Evolutionary conservation across 164 flowering plant species (phyloP), one percentile per base, ranked within the genome.

Genomic region (Umbilicus rupestris): DNA sequence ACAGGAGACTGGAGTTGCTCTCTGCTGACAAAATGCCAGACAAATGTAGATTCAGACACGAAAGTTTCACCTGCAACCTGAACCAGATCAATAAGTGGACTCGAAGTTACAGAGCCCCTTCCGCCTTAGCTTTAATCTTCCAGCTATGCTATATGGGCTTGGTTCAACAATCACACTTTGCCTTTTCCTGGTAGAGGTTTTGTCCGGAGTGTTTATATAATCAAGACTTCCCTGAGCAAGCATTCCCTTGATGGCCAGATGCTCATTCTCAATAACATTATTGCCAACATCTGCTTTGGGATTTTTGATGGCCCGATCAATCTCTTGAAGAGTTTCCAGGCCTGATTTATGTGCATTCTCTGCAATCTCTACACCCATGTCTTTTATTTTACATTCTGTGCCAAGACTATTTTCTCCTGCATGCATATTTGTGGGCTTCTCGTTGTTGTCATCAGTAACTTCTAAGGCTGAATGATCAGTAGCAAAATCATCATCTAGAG

Each of bases 61-160:
- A 8, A 49, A 49, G 8, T 10, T 20, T 49, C 7, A 2, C 16
- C 44, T n/a, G n/a, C n/a, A 41, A 5, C 44, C 44, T 9, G 44
- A 41, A 41, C 55, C 55, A 5, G 8, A 28, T 55, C 19, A 28
- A 35, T 35, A 3, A 3, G 33, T 28, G 17, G 60, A 55, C 19
- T 11, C 19, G 60, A 55, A 19, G 33, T 30, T 28, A 8, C 28
- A 26, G 33, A 55, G 60, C 33, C 60, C 60, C 16, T 5, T 63
- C 20, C 65, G 42, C 46, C 65, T 63, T 39, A 35, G 26, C 65
- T 46, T 63, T 63, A 63, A 63, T 26, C 65, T 63, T 24, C 65
- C 65, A 33, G 29, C 42, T n/a, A 63, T 41, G n/a, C 65, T 63
- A n/a, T 63, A 45, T 31, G 42, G 65, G 46, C 45, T 39, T 20